Evolutionary conservation across 2,329 filamentous ascomycete genomes (phyloP).

Genomic region (Aspergillus arachidicola): DNA sequence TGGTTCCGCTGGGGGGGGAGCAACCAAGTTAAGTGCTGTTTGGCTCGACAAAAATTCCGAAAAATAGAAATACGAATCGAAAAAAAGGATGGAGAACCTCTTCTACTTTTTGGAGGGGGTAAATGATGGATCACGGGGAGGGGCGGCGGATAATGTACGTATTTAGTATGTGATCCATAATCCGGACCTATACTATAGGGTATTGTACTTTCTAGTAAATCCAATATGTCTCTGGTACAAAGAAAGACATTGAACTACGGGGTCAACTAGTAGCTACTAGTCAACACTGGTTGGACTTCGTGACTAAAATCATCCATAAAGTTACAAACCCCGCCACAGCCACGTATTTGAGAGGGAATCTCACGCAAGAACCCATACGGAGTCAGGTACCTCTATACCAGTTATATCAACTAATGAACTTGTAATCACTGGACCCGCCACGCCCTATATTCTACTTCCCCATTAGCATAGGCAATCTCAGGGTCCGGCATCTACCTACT

Average conservation of each 20-base stretch:
- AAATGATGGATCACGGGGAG: conserved; percentile 3
- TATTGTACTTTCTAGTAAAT: not conserved
- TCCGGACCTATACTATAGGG: not conserved
- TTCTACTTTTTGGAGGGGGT: not conserved
- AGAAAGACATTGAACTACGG: not conserved
- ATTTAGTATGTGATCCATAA: not conserved
- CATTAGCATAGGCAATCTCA: not conserved
- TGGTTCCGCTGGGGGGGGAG: not conserved
- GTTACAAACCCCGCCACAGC: not conserved
- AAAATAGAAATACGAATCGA: not conserved
- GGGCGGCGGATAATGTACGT: not conserved
- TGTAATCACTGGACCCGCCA: not conserved
- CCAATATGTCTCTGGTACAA: not conserved
- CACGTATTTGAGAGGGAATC: not conserved
- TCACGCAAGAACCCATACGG: not conserved
- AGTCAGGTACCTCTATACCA: not conserved
- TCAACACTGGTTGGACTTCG: not conserved
- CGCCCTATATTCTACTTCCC: not conserved
- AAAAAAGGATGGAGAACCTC: not conserved
- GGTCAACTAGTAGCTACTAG: not conserved
- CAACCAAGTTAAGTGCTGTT: not conserved
- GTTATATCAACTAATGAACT: not conserved
- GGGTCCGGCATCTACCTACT: not conserved
- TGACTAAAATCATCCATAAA: not conserved
- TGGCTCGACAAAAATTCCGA: not conserved